Conservation (phyloP, 225 moss, liverwort and hornwort species). For the Pseudisothecium myosuroides region DNA sequence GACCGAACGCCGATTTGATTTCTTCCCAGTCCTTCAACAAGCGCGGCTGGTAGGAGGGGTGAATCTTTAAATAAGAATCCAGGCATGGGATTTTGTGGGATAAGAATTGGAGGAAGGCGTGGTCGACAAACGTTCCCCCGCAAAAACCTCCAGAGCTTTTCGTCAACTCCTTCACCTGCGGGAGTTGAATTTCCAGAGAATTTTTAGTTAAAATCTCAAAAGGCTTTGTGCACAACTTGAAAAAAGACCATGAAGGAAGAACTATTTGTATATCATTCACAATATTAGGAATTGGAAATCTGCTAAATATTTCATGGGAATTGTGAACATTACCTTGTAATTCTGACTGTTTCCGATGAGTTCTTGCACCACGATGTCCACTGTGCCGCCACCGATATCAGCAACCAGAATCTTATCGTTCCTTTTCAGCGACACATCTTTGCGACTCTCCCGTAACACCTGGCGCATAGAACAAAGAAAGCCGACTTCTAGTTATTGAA, state of each 20-base stretch:
- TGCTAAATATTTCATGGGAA: background rate
- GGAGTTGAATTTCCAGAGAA: background rate
- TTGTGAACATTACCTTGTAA: background rate
- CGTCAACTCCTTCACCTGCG: slow-evolving; percentile 31
- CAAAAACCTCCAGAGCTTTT: slow-evolving; percentile 18
- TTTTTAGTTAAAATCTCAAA: background rate
- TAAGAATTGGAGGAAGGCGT: slow-evolving; percentile 3
- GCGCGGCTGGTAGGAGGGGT: background rate
- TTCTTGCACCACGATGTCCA: slow-evolving; percentile 31
- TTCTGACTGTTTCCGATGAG: background rate
- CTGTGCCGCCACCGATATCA: slow-evolving; percentile 48
- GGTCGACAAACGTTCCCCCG: slow-evolving; percentile 40
- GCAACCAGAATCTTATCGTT: slow-evolving; percentile 35
- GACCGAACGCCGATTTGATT: slow-evolving; percentile 25
- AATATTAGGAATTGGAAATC: background rate
- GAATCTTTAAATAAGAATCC: background rate
- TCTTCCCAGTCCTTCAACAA: slow-evolving; percentile 23
- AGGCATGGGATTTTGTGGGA: slow-evolving; percentile 5
- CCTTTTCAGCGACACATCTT: background rate
- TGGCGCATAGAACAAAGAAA: background rate
- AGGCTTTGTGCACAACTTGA: background rate
- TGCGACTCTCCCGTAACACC: background rate
- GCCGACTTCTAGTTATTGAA: too few species aligned
- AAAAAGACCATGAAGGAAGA: background rate
- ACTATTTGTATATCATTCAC: background rate